Percentiles rank a stretch among this genome's conserved stretches.
phyloP scores from a whole-genome alignment of 257 asterid genomes.

The Solanum stenotomum region DNA sequence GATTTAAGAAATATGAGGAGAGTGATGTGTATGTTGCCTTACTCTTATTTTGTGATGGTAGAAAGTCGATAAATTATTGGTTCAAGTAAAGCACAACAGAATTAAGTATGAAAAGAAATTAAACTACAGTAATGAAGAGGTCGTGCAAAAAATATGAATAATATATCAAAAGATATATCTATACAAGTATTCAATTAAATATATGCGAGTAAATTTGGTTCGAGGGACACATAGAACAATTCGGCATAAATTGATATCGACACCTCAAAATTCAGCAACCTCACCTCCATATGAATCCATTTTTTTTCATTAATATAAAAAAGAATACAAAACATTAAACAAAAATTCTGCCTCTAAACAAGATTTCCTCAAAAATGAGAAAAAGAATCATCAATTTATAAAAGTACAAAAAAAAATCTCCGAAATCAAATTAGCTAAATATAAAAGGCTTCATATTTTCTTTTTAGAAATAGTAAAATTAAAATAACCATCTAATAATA shows the following conservation, averaged over 20 bases:
- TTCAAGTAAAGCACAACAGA: background rate
- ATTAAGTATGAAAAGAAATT: background rate
- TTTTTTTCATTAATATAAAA: background rate
- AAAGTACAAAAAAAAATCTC: background rate
- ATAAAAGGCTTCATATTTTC: background rate
- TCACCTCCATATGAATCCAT: too few species aligned
- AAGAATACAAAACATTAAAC: background rate
- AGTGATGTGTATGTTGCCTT: background rate
- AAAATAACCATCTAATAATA: background rate
- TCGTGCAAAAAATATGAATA: too few species aligned
- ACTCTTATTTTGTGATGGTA: background rate
- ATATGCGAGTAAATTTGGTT: background rate
- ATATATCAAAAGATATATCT: background rate
- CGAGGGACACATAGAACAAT: too few species aligned
- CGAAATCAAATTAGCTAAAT: background rate
- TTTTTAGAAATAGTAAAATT: background rate
- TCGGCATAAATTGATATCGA: too few species aligned
- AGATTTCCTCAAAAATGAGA: background rate
- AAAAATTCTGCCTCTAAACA: background rate
- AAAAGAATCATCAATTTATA: background rate
- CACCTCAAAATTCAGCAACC: too few species aligned
- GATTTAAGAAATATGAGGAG: background rate
- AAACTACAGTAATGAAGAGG: too few species aligned
- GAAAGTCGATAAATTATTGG: fast-evolving
- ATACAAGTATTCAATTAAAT: background rate